Conservation (phyloP, 441 rosid species). For the Populus hybrid region DNA sequence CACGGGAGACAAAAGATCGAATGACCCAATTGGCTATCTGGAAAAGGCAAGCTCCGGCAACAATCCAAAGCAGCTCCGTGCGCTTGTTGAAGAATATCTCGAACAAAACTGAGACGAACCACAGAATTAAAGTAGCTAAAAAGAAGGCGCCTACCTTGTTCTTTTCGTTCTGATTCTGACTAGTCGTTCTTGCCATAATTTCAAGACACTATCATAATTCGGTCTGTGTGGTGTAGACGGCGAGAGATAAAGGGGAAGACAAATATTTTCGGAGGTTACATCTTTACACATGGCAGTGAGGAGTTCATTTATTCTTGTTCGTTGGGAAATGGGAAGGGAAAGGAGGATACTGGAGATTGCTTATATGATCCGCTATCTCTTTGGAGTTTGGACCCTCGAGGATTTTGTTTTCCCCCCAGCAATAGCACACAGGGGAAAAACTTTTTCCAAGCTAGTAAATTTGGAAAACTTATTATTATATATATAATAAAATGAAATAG, state of each 20-base stretch:
- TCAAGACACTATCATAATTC: background rate
- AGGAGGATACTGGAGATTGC: background rate
- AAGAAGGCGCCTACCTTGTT: constrained; percentile 58
- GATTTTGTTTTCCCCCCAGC: too few species aligned
- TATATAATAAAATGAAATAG: too few species aligned
- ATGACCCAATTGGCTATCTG: constrained; percentile 64
- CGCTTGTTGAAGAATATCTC: constrained; percentile 65
- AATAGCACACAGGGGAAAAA: too few species aligned
- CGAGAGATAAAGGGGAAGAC: too few species aligned
- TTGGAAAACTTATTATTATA: too few species aligned
- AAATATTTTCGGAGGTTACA: too few species aligned
- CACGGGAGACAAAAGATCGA: constrained; percentile 59
- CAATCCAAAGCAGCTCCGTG: constrained; percentile 45
- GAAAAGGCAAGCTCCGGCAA: constrained; percentile 56
- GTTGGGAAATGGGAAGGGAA: background rate
- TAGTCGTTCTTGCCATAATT: constrained; percentile 37
- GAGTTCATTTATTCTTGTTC: background rate
- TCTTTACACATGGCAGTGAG: too few species aligned
- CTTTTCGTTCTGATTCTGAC: constrained; percentile 20
- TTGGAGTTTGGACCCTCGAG: background rate
- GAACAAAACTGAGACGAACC: constrained; percentile 73
- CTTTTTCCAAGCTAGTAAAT: too few species aligned
- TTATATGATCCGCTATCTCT: background rate
- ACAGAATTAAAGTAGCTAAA: constrained; percentile 71
- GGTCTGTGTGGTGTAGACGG: background rate